phyloP scores from a whole-genome alignment of 768 basidiomycete species.

The Daedaleopsis sinensis region DNA sequence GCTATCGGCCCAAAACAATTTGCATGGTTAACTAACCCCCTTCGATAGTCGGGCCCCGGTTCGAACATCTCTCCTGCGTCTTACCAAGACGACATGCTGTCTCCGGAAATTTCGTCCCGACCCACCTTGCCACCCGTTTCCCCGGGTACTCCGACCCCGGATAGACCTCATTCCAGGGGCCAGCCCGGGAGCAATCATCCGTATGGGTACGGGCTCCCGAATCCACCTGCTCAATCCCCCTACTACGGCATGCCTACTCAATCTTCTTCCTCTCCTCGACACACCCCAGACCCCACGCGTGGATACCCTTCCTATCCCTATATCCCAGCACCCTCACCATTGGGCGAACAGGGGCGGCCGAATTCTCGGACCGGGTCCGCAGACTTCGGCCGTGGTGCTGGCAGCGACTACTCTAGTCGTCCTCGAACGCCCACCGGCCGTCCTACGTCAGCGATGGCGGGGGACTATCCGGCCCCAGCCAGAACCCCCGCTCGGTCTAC shows the following conservation, averaged over 20 bases:
- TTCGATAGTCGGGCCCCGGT: slow-evolving; percentile 22
- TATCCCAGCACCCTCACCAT: slow-evolving; percentile 9
- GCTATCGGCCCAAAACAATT: too few relatives aligned
- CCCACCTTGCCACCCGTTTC: slow-evolving; percentile 6
- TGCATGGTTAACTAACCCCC: not conserved
- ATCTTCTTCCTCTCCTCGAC: slow-evolving; percentile 5
- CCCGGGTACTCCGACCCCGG: slow-evolving; percentile 5
- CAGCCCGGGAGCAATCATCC: not conserved
- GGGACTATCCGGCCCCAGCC: not conserved
- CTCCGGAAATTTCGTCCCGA: slow-evolving; percentile 17
- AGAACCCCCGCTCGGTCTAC: slow-evolving; percentile 2
- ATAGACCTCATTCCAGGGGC: slow-evolving; percentile 12
- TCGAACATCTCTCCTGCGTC: slow-evolving; percentile 24
- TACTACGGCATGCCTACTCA: slow-evolving; percentile 9
- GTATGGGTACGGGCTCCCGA: slow-evolving; percentile 2
- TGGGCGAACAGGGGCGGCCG: slow-evolving; percentile 1
- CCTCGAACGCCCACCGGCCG: slow-evolving; percentile 7
- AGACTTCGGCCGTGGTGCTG: not conserved
- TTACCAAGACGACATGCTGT: slow-evolving; percentile 22
- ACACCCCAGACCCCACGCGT: slow-evolving; percentile 9
- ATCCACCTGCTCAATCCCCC: not conserved
- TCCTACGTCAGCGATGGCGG: slow-evolving; percentile 7
- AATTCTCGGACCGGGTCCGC: slow-evolving; percentile 1
- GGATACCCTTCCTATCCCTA: slow-evolving; percentile 10
- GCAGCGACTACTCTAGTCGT: not conserved